Base-by-base conservation (phyloP, 805 yeast species). In the Zygotorulaspora danielsina region DNA sequence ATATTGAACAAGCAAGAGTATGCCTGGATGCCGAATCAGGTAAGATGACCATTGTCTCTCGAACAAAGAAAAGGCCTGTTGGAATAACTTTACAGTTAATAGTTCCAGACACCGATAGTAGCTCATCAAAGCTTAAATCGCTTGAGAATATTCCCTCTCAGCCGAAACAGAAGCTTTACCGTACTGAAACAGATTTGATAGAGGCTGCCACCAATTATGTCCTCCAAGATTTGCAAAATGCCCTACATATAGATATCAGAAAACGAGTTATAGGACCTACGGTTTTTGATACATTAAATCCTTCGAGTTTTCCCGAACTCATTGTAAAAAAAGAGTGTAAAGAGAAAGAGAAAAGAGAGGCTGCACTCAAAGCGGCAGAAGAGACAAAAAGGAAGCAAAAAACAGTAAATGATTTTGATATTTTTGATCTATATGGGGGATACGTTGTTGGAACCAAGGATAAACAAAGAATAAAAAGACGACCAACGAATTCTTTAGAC, bases 191-290 rank as follows among this genome's bases (percentile, higher is more conserved):
- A 55, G 66, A 63, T 41, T 68, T 76, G 1, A 63, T 79, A 2
- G 75, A 73, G 13, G 84, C 79, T 33, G 81, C 95, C 0, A 69
- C 75, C 1, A 64, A 71, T 16, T 63, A 72, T 37, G 65, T 88
- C 34, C 55, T 79, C 18, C 76, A 73, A 39, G 95, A 87, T 48
- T 69, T 87, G 36, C 76, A 76, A 43, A 65, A 67, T 8, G 78
- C 79, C 33, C 58, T 87, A 32, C 64, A 78, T 15, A 81, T 81
- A 44, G 95, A 87, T 61, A 74, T 87, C 17, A 70, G 84, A 48
- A 90, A 79, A 52, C 74, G 86, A 44, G 63, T 84, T 3, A 72
- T 85, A 17, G 88, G 84, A 0, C 86, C 93, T 0, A 69, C 72
- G 1, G 74, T 87, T 12, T 67, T 83, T 38, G 79, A 79, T 20